Conservation (phyloP, 2,329 filamentous ascomycete species). For the Fusarium sp. region DNA sequence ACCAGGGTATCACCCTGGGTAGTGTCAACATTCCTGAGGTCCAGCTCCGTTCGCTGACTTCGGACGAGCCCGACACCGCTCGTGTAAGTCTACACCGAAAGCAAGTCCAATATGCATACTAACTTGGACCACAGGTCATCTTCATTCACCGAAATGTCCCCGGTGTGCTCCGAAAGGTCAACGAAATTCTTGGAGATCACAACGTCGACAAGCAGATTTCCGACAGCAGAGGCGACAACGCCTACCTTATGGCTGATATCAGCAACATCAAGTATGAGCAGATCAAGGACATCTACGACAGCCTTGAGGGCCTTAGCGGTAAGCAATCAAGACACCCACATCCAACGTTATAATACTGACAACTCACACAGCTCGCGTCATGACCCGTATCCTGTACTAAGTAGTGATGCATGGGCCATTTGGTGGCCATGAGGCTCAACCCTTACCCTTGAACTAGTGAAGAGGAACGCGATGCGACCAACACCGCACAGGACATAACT, state of each 20-base stretch:
- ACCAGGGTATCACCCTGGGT: slow-evolving; percentile 90
- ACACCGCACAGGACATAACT: slow-evolving; percentile 25
- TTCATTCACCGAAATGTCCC: slow-evolving; percentile 98
- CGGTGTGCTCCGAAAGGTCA: slow-evolving; percentile 93
- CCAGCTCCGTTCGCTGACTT: slow-evolving; percentile 86
- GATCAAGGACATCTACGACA: slow-evolving; percentile 87
- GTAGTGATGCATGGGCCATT: slow-evolving; percentile 21
- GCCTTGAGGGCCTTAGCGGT: slow-evolving; percentile 84
- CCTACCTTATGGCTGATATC: slow-evolving; percentile 98
- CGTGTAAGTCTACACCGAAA: slow-evolving; percentile 64
- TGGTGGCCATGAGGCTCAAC: slow-evolving; percentile 26
- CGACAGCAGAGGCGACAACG: slow-evolving; percentile 92
- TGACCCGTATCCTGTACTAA: slow-evolving; percentile 63
- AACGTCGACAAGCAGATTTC: slow-evolving; percentile 99
- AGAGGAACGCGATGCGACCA: slow-evolving; percentile 34
- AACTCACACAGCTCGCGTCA: slow-evolving; percentile 55
- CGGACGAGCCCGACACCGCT: slow-evolving; percentile 89
- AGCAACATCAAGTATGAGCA: slow-evolving; percentile 84
- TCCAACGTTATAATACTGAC: slow-evolving; percentile 26
- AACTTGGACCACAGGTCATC: slow-evolving; percentile 69
- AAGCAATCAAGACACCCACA: slow-evolving; percentile 54
- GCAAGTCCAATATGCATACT: slow-evolving; percentile 13
- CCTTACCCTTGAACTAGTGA: slow-evolving; percentile 28
- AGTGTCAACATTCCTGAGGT: slow-evolving; percentile 98
- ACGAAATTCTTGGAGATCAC: slow-evolving; percentile 92